These are phyloP conservation scores for Leishmania martiniquensis DNA, from an alignment of 208 protist genomes.

Conservation along the genomic window DNA sequence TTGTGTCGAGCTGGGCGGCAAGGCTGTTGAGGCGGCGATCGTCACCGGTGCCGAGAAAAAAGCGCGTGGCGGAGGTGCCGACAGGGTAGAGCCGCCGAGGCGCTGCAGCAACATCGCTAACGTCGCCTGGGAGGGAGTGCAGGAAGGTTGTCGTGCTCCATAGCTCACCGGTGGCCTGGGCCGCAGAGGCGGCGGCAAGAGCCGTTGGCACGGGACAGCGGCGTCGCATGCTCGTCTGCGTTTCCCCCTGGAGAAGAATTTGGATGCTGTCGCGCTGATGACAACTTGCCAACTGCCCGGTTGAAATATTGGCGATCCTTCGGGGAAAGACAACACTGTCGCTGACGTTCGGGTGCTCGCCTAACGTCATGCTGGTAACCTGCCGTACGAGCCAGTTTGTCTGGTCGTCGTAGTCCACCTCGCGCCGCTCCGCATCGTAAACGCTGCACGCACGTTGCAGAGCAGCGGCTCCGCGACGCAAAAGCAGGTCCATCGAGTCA, in stretches of 20 bases:
- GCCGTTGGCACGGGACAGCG: background rate
- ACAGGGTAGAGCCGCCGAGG: conserved; percentile 36
- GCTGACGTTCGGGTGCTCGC: conserved; percentile 6
- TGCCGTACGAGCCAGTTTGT: conserved; percentile 14
- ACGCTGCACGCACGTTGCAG: conserved; percentile 18
- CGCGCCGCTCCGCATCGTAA: conserved; percentile 18
- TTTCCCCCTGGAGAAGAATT: background rate
- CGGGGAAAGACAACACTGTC: conserved; percentile 24
- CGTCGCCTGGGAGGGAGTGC: background rate
- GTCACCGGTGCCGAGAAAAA: conserved; percentile 45
- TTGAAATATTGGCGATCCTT: background rate
- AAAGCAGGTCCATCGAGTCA: conserved; percentile 33
- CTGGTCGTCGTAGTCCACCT: conserved; percentile 30
- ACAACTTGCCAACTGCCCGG: background rate
- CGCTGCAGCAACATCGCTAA: conserved; percentile 9
- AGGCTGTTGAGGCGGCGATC: conserved; percentile 47
- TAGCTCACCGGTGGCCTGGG: background rate
- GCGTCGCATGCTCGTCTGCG: background rate
- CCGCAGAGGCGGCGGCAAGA: background rate
- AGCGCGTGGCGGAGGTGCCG: conserved; percentile 49
- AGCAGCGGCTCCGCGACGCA: conserved; percentile 17
- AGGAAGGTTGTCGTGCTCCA: background rate
- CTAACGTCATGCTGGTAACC: background rate
- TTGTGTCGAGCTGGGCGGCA: conserved; percentile 52
- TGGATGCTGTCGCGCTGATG: background rate